These are phyloP conservation scores for Wallemia mellicola DNA, from an alignment of 1,284 basidiomycete species.

Conservation along the genomic window DNA sequence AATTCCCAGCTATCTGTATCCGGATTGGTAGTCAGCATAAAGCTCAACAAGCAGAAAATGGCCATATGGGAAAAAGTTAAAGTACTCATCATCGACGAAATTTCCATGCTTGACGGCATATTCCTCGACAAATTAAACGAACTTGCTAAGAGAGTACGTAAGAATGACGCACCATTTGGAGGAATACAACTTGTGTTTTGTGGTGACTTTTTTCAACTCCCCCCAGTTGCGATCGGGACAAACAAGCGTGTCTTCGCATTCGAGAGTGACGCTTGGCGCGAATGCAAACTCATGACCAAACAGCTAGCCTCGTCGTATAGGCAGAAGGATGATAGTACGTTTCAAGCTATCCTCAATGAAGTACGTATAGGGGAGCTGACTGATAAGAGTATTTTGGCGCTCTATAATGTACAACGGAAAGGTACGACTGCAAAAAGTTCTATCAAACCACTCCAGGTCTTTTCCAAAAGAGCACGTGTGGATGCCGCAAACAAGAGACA, in stretches of 20 bases:
- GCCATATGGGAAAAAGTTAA: constrained; percentile 3
- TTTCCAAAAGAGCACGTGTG: not conserved
- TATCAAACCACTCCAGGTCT: not conserved
- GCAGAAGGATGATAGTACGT: not conserved
- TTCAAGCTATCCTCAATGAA: not conserved
- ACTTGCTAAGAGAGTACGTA: constrained; percentile 6
- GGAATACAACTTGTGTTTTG: not conserved
- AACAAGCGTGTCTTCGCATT: not conserved
- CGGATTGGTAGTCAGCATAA: not conserved
- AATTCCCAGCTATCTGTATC: not conserved
- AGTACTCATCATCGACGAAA: constrained; percentile 7
- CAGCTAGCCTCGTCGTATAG: not conserved
- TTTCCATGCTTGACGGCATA: constrained; percentile 6
- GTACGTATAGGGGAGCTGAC: not conserved
- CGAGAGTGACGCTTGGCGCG: not conserved
- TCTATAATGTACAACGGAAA: not conserved
- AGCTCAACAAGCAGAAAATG: not conserved
- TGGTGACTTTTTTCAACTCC: not conserved
- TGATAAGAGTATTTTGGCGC: not conserved
- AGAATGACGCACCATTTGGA: constrained; percentile 5
- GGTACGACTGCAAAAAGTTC: not conserved
- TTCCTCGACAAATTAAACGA: constrained; percentile 6
- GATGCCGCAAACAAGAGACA: not conserved
- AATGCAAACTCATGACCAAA: not conserved
- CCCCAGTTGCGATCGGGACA: not conserved